Base-by-base conservation (phyloP, 768 basidiomycete genomes). In the Auriscalpium vulgare region DNA sequence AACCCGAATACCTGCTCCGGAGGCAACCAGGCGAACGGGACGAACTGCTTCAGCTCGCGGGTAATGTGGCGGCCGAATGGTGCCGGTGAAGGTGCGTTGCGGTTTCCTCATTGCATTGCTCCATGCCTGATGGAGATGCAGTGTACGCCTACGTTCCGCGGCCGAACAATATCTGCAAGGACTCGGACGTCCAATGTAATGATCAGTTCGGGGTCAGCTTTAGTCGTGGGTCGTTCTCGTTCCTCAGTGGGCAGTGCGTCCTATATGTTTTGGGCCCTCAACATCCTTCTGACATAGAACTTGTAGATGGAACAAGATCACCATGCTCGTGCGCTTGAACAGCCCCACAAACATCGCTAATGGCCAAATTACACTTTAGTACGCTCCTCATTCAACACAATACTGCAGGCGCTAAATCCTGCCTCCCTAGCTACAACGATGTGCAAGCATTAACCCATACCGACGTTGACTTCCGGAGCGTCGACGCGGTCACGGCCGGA, bases 141-240 rank as follows among this genome's bases (percentile, higher is more conserved):
- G 90, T 87, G 9, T 93, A 92, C 68, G 85, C 87, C 10, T 93
- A 95, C 65, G 81, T 91, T 48, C 85, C 87, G 4, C 76, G 78
- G 1, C 71, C 82, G 7, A 80, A 84, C 64, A 70, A 72, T 48
- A 65, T 92, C 10, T 91, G 88, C 64, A 71, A 71, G 7, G 69
- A 81, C 19, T 66, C 68, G 44, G 70, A 75, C 46, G 74, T 91
- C 50, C 75, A 71, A 34, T 92, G 91, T 71, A 86, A 89, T 64
- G 87, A 87, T 58, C 67, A 69, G 8, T 92, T 84, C 65, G 91
- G 91, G 37, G 81, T 84, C n/a, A 88, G 87, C 56, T 72, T 93
- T 17, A 74, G 78, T 44, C 78, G 90, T 45, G 86, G 84, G 2
- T 72, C 79, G 4, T 90, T 87, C 68, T 71, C 70, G 29, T 88